Conservation (phyloP, 2,329 filamentous ascomycete genomes). For the Botryotinia convoluta region DNA sequence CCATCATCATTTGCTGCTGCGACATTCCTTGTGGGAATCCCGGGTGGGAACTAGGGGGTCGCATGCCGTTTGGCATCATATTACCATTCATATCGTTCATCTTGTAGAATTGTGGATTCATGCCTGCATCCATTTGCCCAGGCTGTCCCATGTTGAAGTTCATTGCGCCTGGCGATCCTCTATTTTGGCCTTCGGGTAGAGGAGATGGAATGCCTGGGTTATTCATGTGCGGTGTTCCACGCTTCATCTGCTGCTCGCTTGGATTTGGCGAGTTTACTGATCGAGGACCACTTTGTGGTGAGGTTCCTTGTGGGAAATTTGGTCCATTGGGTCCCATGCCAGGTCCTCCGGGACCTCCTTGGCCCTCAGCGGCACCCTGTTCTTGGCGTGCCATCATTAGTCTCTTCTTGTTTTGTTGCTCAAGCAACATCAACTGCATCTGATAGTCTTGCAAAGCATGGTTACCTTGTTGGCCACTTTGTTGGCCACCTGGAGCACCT, state of each 20-base stretch:
- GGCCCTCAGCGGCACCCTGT: conserved; percentile 62
- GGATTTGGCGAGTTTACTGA: conserved; percentile 74
- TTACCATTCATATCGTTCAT: conserved; percentile 51
- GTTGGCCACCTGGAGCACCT: conserved; percentile 54
- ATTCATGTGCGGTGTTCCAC: conserved; percentile 71
- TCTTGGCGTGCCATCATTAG: conserved; percentile 78
- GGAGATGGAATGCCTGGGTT: conserved; percentile 68
- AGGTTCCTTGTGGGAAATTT: conserved; percentile 65
- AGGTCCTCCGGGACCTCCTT: conserved; percentile 46
- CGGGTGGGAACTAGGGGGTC: conserved; percentile 67
- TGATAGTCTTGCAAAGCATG: conserved; percentile 84
- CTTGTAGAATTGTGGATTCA: conserved; percentile 59
- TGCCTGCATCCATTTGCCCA: conserved; percentile 60
- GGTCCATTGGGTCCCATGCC: conserved; percentile 56
- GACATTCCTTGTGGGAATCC: conserved; percentile 54
- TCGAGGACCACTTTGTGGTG: conserved; percentile 63
- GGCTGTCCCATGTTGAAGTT: conserved; percentile 53
- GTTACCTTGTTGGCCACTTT: conserved; percentile 54
- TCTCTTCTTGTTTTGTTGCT: conserved; percentile 85
- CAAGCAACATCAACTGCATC: conserved; percentile 83
- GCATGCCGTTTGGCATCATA: conserved; percentile 65
- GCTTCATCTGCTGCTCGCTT: conserved; percentile 76
- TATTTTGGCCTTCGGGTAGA: conserved; percentile 67
- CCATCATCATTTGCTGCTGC: conserved; percentile 54
- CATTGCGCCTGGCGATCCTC: conserved; percentile 62